Base-by-base conservation (phyloP, 768 basidiomycete species). In the Neoboletus subvelutipes region DNA sequence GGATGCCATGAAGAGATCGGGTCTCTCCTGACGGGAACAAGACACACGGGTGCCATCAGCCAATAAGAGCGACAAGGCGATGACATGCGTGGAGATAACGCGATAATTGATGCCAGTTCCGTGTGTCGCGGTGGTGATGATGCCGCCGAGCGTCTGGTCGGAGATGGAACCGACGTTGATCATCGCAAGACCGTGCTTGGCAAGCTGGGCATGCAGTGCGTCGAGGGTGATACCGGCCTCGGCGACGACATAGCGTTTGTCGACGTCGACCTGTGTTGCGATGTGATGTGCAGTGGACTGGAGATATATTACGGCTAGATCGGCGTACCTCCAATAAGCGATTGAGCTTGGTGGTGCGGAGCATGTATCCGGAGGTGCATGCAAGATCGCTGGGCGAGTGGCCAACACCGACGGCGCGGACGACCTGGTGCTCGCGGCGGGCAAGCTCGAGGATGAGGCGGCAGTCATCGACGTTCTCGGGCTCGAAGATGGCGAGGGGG, bases 151-250 rank as follows among this genome's bases (percentile, higher is more conserved):
- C 4, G 94, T 92, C 72, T 98, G 96, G 71, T 97, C 94, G 36
- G 94, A 96, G 66, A 99, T 98, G 29, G 94, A 95, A 36, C 97
- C 97, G 58, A 98, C 80, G 73, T 91, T 96, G 67, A 82, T 85
- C 83, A 99, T 87, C 39, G 94, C 95, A 33, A 98, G 83, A 34
- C 80, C 79, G 64, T 86, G 76, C 13, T 75, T 70, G 47, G 78
- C 83, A 54, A 98, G 86, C 17, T 78, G 77, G 24, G 71, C 75
- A 61, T 96, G 92, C 5, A 98, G 80, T 49, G 81, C 77, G 55
- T 86, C 77, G 54, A 98, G 84, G 5, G 82, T 86, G 69, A 94
- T 87, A 22, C 93, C 93, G 5, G 83, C 88, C 73, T 94, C 83
- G 1, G 82, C 88, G 63, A 84, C 75, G 64, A 92, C 82, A 63